Conservation (phyloP, 2,329 filamentous ascomycete species). For the Alternaria brassicicola region DNA sequence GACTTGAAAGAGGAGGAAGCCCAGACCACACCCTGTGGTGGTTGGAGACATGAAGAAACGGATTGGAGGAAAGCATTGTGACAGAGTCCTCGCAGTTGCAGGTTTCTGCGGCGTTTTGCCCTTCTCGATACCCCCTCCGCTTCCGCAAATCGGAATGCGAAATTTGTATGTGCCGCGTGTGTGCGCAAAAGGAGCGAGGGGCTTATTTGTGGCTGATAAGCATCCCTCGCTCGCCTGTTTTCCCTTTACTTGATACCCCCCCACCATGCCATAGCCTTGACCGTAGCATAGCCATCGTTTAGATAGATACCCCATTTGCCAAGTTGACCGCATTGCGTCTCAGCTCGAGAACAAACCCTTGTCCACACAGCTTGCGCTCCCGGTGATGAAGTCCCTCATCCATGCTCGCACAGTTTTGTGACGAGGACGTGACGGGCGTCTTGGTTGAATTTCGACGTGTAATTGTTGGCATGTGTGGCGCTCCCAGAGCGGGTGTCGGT, state of each 20-base stretch:
- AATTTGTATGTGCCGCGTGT: slow-evolving; percentile 31
- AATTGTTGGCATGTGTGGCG: slow-evolving; percentile 33
- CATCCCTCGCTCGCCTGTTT: slow-evolving; percentile 20
- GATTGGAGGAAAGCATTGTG: slow-evolving; percentile 3
- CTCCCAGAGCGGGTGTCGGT: slow-evolving; percentile 17
- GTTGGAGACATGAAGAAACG: neutral
- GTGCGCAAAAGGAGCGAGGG: slow-evolving; percentile 27
- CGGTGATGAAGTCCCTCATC: neutral
- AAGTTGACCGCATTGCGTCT: slow-evolving; percentile 4
- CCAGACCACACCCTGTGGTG: neutral
- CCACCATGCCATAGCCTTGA: slow-evolving; percentile 2
- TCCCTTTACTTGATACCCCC: slow-evolving; percentile 45
- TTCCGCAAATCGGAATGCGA: slow-evolving; percentile 25
- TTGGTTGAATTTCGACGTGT: slow-evolving; percentile 19
- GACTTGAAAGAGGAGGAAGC: slow-evolving; percentile 1
- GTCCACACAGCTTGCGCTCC: neutral
- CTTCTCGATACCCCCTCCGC: slow-evolving; percentile 31
- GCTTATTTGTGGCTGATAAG: slow-evolving; percentile 32
- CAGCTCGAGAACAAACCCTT: slow-evolving; percentile 3
- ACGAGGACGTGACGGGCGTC: slow-evolving; percentile 16
- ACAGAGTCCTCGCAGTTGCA: slow-evolving; percentile 7
- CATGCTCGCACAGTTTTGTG: neutral
- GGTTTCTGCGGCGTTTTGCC: slow-evolving; percentile 10
- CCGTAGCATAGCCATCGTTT: slow-evolving; percentile 17
- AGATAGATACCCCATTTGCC: slow-evolving; percentile 8